Evolutionary conservation across 306 rosid species (phyloP), one percentile per base, ranked within the genome.

Genomic region (Castanea crenata): DNA sequence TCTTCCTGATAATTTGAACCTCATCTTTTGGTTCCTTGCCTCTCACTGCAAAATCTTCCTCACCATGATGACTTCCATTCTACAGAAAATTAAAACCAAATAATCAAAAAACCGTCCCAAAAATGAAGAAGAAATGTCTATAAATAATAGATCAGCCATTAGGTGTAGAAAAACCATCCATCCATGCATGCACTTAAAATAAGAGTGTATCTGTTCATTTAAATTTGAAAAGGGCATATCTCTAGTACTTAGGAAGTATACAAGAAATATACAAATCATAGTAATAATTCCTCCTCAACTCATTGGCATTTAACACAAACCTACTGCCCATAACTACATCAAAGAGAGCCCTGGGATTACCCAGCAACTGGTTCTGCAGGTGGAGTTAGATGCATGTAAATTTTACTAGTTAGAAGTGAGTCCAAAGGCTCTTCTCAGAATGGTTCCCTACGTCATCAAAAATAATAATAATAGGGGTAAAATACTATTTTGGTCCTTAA

Each of bases 1-100:
- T 95, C 99, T n/a, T n/a, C n/a, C n/a, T n/a, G n/a, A n/a, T n/a
- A 83, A 95, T 95, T 85, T 95, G 99, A 86, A 95, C 99, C 81
- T 95, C 98, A 55, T 95, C 98, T 78, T 93, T 91, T 49, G 99
- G 98, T 55, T 92, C 98, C 74, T 93, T 93, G 73, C 99, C 99
- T 82, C 99, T 91, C 11, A 89, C 93, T 5, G 97, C 92, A 77
- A 92, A 95, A 35, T 93, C 99, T 68, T 93, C 98, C 76, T 85
- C 89, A 18, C 72, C 74, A 69, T 93, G 99, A 82, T 95, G 99
- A 73, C 85, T 51, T 59, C 99, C 99, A 35, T 58, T 74, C 98
- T 93, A 86, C 71, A 88, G 15, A 74, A 76, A 68, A 13, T 68
- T n/a, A 68, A 67, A 68, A n/a, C 25, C 18, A 35, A 18, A 68